These are phyloP conservation scores for Aspergillus felis DNA, from an alignment of 2,329 filamentous ascomycete species.

Conservation along the genomic window DNA sequence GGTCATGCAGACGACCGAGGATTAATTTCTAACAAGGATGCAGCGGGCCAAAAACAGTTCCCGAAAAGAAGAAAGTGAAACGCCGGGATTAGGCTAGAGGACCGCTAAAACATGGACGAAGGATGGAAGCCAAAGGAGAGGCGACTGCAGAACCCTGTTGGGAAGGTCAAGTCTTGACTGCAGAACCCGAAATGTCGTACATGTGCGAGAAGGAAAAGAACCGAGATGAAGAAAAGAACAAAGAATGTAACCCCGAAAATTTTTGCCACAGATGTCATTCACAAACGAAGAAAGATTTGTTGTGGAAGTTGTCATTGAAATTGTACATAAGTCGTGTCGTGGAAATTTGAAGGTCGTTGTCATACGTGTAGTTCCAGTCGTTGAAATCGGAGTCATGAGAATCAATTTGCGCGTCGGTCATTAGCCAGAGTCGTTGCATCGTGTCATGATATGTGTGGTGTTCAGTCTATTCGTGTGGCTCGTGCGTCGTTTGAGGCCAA, in stretches of 20 bases:
- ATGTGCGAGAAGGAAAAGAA: conserved; percentile 10
- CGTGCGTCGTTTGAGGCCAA: not conserved
- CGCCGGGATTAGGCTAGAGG: conserved; percentile 7
- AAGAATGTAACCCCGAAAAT: conserved; percentile 10
- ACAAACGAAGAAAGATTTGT: conserved; percentile 7
- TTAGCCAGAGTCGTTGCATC: conserved; percentile 14
- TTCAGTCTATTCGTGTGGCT: not conserved
- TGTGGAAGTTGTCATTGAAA: conserved; percentile 10
- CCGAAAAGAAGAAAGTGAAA: conserved; percentile 14
- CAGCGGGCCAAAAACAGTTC: conserved; percentile 3
- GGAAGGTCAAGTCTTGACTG: conserved; percentile 7
- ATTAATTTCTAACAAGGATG: conserved; percentile 5
- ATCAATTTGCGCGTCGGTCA: conserved; percentile 14
- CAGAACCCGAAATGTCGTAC: conserved; percentile 17
- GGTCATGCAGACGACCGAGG: conserved; percentile 6
- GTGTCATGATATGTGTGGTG: conserved; percentile 11
- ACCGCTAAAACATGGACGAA: conserved; percentile 7
- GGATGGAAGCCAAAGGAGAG: conserved; percentile 12
- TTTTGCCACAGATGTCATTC: conserved; percentile 12
- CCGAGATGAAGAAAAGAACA: conserved; percentile 3
- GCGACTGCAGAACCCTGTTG: conserved; percentile 18
- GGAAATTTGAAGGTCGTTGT: conserved; percentile 12
- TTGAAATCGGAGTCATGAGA: conserved; percentile 18
- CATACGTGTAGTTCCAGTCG: conserved; percentile 17
- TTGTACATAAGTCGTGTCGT: conserved; percentile 22